phyloP scores from a whole-genome alignment of 148 eudicot genomes.

The Mesembryanthemum crystallinum region DNA sequence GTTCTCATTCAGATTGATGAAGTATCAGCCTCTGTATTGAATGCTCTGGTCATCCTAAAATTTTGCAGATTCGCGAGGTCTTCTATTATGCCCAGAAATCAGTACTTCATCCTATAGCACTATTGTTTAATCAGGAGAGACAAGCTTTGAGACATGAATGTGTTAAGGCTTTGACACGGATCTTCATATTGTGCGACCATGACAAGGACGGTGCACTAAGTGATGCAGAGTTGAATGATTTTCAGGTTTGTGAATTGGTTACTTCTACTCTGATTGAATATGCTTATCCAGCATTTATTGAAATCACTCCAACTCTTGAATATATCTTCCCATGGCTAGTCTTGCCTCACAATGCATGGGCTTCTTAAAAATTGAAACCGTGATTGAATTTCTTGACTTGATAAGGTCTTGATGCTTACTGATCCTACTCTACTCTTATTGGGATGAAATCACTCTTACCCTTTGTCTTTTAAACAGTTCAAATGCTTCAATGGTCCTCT shows the following conservation, averaged over 20 bases:
- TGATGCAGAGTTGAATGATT: conserved; percentile 87
- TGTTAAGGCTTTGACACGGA: conserved; percentile 82
- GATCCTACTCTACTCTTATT: not conserved
- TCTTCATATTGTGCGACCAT: conserved; percentile 83
- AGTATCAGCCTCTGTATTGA: not conserved
- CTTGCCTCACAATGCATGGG: too few species aligned
- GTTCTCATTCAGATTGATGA: not conserved
- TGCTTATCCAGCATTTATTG: not conserved
- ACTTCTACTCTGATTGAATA: not conserved
- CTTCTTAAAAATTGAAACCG: not conserved
- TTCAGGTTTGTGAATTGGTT: conserved; percentile 56
- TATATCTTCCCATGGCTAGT: too few species aligned
- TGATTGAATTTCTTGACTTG: too few species aligned
- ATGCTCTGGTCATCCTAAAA: not conserved
- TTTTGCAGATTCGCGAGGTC: conserved; percentile 79
- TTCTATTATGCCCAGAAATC: conserved; percentile 95
- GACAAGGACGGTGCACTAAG: conserved; percentile 91
- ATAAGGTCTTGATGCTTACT: not conserved
- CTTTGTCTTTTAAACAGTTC: conserved; percentile 51
- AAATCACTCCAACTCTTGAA: too few species aligned
- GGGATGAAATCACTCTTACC: not conserved
- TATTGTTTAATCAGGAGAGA: conserved; percentile 84
- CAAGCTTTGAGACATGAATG: conserved; percentile 85
- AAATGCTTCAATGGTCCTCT: conserved; percentile 95
- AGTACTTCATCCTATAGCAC: conserved; percentile 89